These are phyloP conservation scores for Sporothrix phasma DNA, from an alignment of 2,329 filamentous ascomycete genomes.

Conservation along the genomic window DNA sequence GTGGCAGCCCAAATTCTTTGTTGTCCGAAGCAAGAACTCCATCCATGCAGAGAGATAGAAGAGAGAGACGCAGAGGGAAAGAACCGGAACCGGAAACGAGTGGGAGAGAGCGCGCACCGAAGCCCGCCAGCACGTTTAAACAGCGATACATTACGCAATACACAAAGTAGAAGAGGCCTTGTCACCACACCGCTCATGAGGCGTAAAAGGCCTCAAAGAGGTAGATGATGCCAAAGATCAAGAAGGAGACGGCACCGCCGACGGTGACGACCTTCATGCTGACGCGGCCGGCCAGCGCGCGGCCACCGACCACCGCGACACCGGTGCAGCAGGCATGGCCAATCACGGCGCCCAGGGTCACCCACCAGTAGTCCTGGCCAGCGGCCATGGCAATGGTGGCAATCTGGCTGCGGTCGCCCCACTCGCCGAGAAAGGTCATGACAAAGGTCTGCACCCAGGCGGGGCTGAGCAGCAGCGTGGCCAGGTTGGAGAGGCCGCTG, in stretches of 20 bases:
- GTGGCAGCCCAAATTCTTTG: constrained; percentile 11
- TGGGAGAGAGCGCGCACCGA: background rate
- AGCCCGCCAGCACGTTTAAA: background rate
- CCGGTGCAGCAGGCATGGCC: constrained; percentile 88
- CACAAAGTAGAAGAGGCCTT: background rate
- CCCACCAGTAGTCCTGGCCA: constrained; percentile 98
- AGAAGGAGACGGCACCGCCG: constrained; percentile 81
- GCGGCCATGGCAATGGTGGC: constrained; percentile 98
- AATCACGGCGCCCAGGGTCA: constrained; percentile 75
- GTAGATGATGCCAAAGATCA: constrained; percentile 88
- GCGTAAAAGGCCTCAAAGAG: constrained; percentile 64
- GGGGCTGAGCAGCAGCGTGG: constrained; percentile 79
- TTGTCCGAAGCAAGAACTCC: constrained; percentile 18
- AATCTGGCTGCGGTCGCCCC: constrained; percentile 96
- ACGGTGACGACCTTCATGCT: constrained; percentile 94
- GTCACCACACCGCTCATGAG: constrained; percentile 10
- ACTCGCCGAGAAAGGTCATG: constrained; percentile 98
- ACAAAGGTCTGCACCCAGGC: constrained; percentile 98
- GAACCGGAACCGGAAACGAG: background rate
- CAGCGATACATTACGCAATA: background rate
- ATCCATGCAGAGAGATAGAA: constrained; percentile 18
- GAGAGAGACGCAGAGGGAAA: background rate
- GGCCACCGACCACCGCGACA: constrained; percentile 81
- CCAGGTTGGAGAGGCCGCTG: constrained; percentile 70
- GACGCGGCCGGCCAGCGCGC: constrained; percentile 85